A percentile compares a stretch with the other conserved stretches of the same genome.
Conservation (phyloP, 371 early-diverging fungal species). For the Apophysomyces trapeziformis region DNA sequence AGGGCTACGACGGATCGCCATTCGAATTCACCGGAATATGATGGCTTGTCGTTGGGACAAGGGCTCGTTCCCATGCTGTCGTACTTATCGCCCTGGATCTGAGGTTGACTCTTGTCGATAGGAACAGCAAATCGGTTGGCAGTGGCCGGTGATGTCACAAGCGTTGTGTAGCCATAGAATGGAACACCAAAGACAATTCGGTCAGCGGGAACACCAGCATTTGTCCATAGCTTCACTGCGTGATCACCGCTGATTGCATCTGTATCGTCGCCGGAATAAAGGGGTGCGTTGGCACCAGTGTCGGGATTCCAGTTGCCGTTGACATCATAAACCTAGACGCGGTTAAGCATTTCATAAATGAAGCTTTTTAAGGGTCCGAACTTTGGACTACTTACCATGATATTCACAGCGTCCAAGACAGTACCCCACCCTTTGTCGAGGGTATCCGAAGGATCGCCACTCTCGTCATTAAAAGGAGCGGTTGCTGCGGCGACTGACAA, state of each 20-base stretch:
- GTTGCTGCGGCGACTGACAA: constrained; percentile 30
- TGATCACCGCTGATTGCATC: constrained; percentile 25
- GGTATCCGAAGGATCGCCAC: constrained; percentile 21
- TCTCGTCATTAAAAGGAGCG: constrained; percentile 28
- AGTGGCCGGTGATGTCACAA: constrained; percentile 15
- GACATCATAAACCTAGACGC: constrained; percentile 43
- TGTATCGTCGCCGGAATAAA: constrained; percentile 34
- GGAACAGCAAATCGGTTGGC: constrained; percentile 11
- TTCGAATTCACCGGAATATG: constrained; percentile 33
- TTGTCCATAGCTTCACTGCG: constrained; percentile 51
- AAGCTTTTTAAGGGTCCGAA: constrained; percentile 50
- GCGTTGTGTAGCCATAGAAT: constrained; percentile 57
- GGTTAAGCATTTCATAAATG: not conserved
- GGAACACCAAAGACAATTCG: constrained; percentile 62
- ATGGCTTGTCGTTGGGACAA: constrained; percentile 14
- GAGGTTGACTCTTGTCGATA: constrained; percentile 10
- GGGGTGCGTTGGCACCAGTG: constrained; percentile 67
- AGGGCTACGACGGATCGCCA: constrained; percentile 28
- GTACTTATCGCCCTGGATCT: constrained; percentile 29
- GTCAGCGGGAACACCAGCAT: constrained; percentile 60
- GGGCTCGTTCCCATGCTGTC: constrained; percentile 23
- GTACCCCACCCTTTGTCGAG: constrained; percentile 20
- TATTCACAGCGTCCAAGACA: constrained; percentile 26
- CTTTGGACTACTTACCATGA: constrained; percentile 24
- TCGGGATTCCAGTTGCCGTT: constrained; percentile 35